Percentiles rank a stretch among this genome's conserved stretches.
Conservation (phyloP, 2,329 filamentous ascomycete species). For the Fusarium agapanthi region DNA sequence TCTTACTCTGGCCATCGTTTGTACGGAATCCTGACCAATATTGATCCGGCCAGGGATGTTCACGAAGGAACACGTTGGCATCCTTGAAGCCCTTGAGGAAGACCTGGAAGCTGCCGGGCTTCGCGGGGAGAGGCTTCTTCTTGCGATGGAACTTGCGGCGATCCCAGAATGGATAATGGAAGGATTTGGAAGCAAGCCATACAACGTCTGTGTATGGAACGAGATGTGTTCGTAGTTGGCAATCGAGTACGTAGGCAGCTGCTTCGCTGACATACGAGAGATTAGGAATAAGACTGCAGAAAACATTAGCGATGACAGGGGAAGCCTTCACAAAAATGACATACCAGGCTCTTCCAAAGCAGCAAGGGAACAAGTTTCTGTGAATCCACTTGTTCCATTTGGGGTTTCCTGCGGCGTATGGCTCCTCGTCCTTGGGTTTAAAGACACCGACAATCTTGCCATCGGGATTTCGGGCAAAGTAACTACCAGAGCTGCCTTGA, state of each 20-base stretch:
- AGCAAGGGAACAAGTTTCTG: conserved; percentile 95
- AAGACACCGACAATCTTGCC: conserved; percentile 98
- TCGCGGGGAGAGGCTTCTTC: conserved; percentile 85
- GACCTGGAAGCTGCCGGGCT: conserved; percentile 95
- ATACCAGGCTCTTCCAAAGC: conserved; percentile 89
- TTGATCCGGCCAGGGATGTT: conserved; percentile 97
- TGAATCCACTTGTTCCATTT: conserved; percentile 99
- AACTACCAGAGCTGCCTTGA: conserved; percentile 96
- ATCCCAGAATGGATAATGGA: conserved; percentile 98
- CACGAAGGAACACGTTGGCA: conserved; percentile 91
- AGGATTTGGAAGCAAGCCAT: conserved; percentile 92
- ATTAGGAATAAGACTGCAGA: conserved; percentile 83
- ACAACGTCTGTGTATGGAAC: conserved; percentile 98
- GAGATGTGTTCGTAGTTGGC: conserved; percentile 86
- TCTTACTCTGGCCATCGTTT: conserved; percentile 71
- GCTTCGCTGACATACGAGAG: conserved; percentile 98
- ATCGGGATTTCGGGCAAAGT: conserved; percentile 91
- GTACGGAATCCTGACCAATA: conserved; percentile 75
- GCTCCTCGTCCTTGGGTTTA: conserved; percentile 99
- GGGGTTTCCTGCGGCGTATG: conserved; percentile 94
- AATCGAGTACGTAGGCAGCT: conserved; percentile 93
- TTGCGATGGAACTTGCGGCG: conserved; percentile 87
- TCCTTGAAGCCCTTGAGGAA: conserved; percentile 98
- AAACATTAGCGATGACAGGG: conserved; percentile 18
- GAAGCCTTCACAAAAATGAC: conserved; percentile 32